These are phyloP conservation scores for Macrolepiota fuliginosa DNA, from an alignment of 768 basidiomycete genomes.

Conservation along the genomic window DNA sequence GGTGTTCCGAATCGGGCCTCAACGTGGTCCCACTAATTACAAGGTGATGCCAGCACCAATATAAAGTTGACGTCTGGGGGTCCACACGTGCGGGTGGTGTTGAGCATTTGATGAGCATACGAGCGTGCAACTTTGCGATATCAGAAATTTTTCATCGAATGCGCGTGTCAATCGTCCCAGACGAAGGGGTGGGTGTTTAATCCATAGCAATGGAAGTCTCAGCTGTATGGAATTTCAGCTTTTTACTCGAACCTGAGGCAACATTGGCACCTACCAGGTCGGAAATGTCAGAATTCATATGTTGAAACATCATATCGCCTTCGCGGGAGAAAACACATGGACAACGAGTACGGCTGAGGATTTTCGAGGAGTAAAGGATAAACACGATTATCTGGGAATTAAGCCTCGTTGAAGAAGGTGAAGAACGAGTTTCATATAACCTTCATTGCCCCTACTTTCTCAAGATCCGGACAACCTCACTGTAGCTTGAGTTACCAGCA, in stretches of 20 bases:
- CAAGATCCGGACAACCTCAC: neutral
- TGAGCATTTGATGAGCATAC: neutral
- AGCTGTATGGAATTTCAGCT: neutral
- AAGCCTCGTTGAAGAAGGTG: neutral
- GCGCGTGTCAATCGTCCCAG: too few relatives aligned
- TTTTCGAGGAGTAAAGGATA: neutral
- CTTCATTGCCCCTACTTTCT: neutral
- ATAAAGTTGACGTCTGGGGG: neutral
- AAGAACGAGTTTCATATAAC: neutral
- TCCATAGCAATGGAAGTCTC: neutral
- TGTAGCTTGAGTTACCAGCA: neutral
- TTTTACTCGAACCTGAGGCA: neutral
- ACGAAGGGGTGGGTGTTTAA: neutral
- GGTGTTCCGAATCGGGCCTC: neutral
- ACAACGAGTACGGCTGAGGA: neutral
- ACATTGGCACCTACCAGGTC: neutral
- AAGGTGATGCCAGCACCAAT: neutral
- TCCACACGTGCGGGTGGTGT: neutral
- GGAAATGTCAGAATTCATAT: neutral
- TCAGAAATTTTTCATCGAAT: neutral
- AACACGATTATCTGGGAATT: neutral
- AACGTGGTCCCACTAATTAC: neutral
- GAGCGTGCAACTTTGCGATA: neutral
- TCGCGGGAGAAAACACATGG: neutral
- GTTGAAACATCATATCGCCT: neutral